Percentiles rank a stretch among this genome's conserved stretches.
Conservation (phyloP, 2,329 filamentous ascomycete species). For the Orbilia blumenaviensis region DNA sequence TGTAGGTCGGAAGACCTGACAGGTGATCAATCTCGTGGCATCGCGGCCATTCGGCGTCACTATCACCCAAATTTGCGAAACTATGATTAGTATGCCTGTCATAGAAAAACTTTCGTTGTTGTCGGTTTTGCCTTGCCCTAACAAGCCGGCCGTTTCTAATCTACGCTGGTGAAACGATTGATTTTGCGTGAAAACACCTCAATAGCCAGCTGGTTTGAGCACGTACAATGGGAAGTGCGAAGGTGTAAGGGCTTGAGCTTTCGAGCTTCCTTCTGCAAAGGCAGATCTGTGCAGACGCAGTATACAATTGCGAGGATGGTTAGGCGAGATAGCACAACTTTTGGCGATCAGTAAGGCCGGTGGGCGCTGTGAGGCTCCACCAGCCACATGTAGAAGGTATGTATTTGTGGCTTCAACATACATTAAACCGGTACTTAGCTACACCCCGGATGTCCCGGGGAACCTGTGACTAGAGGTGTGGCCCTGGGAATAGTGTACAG, state of each 20-base stretch:
- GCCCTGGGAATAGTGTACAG: conserved; percentile 14
- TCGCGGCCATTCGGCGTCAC: not conserved
- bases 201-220: conserved; percentile 41
- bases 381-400: conserved; percentile 17
- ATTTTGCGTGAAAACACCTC: conserved; percentile 7
- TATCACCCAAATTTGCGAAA: conserved; percentile 6
- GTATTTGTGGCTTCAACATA: conserved; percentile 33
- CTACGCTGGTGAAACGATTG: conserved; percentile 6
- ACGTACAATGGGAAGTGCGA: conserved; percentile 23
- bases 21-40: not conserved
- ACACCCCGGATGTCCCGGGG: conserved; percentile 33
- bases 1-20: conserved; percentile 19
- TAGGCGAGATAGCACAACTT: conserved; percentile 29
- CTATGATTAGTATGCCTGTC: conserved; percentile 48
- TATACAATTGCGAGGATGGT: conserved; percentile 9
- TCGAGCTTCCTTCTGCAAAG: not conserved
- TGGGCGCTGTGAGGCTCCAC: not conserved
- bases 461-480: not conserved
- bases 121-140: conserved; percentile 29
- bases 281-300: not conserved
- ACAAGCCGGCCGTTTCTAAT: conserved; percentile 10
- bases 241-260: conserved; percentile 29
- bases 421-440: too few relatives aligned
- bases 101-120: conserved; percentile 1
- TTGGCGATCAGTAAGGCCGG: conserved; percentile 11